Evolutionary conservation across 2,329 filamentous ascomycete genomes (phyloP).

Genomic region (Colletotrichum musae): DNA sequence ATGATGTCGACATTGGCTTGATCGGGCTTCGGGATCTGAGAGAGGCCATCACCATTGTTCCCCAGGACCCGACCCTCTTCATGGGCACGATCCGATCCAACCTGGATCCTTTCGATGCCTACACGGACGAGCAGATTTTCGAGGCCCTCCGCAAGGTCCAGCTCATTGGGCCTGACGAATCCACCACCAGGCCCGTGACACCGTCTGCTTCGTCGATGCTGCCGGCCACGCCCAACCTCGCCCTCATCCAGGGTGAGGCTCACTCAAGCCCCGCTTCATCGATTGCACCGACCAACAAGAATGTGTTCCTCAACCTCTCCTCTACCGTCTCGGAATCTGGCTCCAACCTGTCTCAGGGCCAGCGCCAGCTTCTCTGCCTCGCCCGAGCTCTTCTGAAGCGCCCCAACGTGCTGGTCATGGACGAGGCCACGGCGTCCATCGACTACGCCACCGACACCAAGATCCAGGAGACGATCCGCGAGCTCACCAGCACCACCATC

Average conservation of each 20-base stretch:
- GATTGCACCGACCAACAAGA: conserved; percentile 82
- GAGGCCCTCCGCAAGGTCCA: conserved; percentile 89
- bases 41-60: conserved; percentile 96
- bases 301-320: conserved; percentile 89
- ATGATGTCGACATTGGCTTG: conserved; percentile 88
- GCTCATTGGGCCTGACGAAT: conserved; percentile 78
- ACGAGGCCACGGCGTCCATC: conserved; percentile 97
- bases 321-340: conserved; percentile 91
- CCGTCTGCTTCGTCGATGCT: conserved; percentile 43
- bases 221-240: conserved; percentile 37
- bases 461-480: conserved; percentile 96
- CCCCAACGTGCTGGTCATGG: conserved; percentile 97
- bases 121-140: conserved; percentile 93
- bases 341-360: conserved; percentile 94
- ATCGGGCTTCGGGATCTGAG: conserved; percentile 96
- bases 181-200: conserved; percentile 47
- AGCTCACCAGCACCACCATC: conserved; percentile 92
- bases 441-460: conserved; percentile 96
- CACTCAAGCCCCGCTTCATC: conserved; percentile 41
- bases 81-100: conserved; percentile 93
- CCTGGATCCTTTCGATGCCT: conserved; percentile 90
- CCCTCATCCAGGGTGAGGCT: conserved; percentile 21
- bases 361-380: conserved; percentile 93
- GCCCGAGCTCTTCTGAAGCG: conserved; percentile 92
- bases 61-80: conserved; percentile 96